These are phyloP conservation scores for Haematococcus sp. DNA, from an alignment of 139 green algal species.

Conservation along the genomic window DNA sequence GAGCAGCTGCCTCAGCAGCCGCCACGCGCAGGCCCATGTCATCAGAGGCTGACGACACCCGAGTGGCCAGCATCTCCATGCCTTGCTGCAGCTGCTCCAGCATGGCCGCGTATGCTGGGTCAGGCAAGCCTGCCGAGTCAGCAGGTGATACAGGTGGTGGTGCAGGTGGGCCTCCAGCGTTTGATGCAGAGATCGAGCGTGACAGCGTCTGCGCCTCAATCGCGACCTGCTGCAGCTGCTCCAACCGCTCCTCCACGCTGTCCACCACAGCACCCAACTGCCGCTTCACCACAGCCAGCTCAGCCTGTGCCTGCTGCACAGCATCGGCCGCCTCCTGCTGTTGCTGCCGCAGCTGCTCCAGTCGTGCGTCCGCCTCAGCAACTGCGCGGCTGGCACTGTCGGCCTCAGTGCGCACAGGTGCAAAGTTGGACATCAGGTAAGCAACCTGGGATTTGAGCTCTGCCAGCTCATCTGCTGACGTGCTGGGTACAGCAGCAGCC, in stretches of 20 bases:
- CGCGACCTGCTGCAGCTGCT: background rate
- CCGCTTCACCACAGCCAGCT: background rate
- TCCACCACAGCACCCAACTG: slow-evolving; percentile 18
- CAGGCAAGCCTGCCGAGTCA: too few species aligned
- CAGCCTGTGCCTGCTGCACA: background rate
- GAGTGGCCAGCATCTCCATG: slow-evolving; percentile 12
- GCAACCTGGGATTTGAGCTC: slow-evolving; percentile 8
- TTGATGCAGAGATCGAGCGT: too few species aligned
- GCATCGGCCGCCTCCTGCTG: too few species aligned
- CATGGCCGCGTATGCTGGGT: too few species aligned
- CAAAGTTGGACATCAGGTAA: slow-evolving; percentile 13
- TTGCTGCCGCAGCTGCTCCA: too few species aligned
- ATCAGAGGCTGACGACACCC: too few species aligned
- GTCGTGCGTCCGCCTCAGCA: background rate
- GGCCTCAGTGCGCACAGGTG: slow-evolving; percentile 4
- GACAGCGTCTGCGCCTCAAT: too few species aligned
- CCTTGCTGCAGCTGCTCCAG: background rate
- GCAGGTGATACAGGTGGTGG: too few species aligned
- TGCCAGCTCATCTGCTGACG: background rate
- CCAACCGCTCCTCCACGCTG: slow-evolving; percentile 9
- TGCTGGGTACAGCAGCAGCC: background rate
- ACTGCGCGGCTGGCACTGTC: background rate
- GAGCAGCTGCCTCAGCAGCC: background rate
- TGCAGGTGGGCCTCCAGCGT: too few species aligned
- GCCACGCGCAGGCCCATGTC: too few species aligned